A percentile compares a stretch with the other conserved stretches of the same genome.
Evolutionary conservation across 169 alveolate genomes (phyloP).

Genomic region (Babesia caballi): DNA sequence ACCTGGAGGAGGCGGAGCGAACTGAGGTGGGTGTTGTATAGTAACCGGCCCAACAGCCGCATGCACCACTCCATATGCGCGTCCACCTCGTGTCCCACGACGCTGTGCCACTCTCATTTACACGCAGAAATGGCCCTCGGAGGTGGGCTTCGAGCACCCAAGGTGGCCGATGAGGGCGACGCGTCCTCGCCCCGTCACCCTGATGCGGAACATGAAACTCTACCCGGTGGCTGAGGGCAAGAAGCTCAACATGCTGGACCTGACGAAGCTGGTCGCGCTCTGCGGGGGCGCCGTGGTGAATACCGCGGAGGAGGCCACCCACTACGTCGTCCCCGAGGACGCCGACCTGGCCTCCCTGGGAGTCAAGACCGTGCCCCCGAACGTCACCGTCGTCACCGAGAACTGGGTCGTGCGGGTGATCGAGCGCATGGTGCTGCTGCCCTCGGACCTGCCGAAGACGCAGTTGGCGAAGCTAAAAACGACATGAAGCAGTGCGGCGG

Average conservation of each 20-base stretch:
- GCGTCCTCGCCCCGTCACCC: background rate
- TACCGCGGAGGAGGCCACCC: background rate
- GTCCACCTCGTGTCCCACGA: background rate
- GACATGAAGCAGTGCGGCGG: background rate
- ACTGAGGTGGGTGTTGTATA: background rate
- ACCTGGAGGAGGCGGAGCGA: background rate
- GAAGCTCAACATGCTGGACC: background rate
- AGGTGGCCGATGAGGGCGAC: background rate
- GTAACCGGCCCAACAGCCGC: background rate
- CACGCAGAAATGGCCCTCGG: slow-evolving; percentile 19
- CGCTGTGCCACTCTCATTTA: background rate
- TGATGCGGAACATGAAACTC: background rate
- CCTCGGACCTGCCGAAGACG: background rate
- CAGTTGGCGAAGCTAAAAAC: background rate
- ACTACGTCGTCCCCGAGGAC: background rate
- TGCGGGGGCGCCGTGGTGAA: background rate
- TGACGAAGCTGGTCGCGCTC: background rate
- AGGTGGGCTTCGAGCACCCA: slow-evolving; percentile 20
- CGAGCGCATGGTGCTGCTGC: background rate
- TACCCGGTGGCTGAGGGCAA: background rate
- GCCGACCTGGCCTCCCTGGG: background rate
- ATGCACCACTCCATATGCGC: too few relatives aligned
- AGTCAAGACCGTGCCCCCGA: background rate
- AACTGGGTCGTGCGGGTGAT: slow-evolving; percentile 3
- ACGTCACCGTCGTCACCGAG: background rate